A percentile compares a stretch with the other conserved stretches of the same genome.
These are phyloP conservation scores for Arthroderma sp. DNA, from an alignment of 2,329 filamentous ascomycete genomes.

Conservation along the genomic window DNA sequence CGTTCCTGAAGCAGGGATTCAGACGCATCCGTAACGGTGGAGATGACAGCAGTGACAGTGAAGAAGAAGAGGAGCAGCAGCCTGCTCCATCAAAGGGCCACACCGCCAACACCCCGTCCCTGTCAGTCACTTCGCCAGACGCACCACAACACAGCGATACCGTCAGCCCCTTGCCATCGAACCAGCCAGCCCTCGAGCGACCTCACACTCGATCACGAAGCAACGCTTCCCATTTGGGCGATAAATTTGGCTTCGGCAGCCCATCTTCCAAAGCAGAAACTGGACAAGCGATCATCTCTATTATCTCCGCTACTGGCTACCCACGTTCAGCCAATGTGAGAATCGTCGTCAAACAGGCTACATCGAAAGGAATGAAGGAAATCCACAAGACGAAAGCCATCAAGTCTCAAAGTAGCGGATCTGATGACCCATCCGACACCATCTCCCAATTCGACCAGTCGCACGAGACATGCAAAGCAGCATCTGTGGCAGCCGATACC, in stretches of 20 bases:
- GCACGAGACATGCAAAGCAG: slow-evolving; percentile 60
- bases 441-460: slow-evolving; percentile 52
- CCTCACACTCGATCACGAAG: slow-evolving; percentile 37
- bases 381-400: slow-evolving; percentile 87
- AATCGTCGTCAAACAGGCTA: slow-evolving; percentile 55
- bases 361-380: slow-evolving; percentile 56
- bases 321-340: slow-evolving; percentile 67
- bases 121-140: slow-evolving; percentile 11
- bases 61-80: slow-evolving; percentile 7
- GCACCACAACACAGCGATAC: slow-evolving; percentile 30
- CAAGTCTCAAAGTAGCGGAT: slow-evolving; percentile 43
- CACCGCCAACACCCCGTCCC: slow-evolving; percentile 4
- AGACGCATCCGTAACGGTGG: slow-evolving; percentile 45
- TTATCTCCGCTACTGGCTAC: slow-evolving; percentile 68
- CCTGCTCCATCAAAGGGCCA: slow-evolving; percentile 4
- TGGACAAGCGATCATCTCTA: slow-evolving; percentile 66
- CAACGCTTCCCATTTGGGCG: slow-evolving; percentile 36
- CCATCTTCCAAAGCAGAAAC: slow-evolving; percentile 41
- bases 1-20: slow-evolving; percentile 78
- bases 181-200: slow-evolving; percentile 17
- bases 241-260: slow-evolving; percentile 37
- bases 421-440: slow-evolving; percentile 28
- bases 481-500: slow-evolving; percentile 60
- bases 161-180: slow-evolving; percentile 16
- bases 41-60: slow-evolving; percentile 27